Conservation (phyloP, 2,329 filamentous ascomycete species). For the Remersonia thermophila region DNA sequence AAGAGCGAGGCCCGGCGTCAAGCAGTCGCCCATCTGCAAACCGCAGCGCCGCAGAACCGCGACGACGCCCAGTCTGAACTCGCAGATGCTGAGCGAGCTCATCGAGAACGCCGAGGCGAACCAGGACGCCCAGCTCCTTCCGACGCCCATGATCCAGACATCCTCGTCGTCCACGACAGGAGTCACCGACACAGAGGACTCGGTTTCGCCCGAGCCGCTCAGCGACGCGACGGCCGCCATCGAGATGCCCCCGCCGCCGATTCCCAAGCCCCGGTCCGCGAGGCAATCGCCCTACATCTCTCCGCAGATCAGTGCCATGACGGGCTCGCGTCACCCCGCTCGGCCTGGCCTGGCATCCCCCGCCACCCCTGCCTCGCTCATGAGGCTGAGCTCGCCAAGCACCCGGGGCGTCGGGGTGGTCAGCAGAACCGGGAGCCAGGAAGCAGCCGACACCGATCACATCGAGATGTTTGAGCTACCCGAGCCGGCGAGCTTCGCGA, state of each 20-base stretch:
- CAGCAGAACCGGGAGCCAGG: conserved; percentile 22
- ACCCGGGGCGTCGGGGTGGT: conserved; percentile 33
- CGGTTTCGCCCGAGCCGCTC: conserved; percentile 50
- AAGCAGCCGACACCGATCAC: conserved; percentile 35
- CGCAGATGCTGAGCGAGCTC: conserved; percentile 43
- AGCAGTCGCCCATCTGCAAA: conserved; percentile 63
- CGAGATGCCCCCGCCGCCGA: conserved; percentile 51
- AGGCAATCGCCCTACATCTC: conserved; percentile 56
- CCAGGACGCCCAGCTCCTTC: conserved; percentile 26
- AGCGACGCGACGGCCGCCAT: conserved; percentile 28
- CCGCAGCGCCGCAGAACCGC: conserved; percentile 43
- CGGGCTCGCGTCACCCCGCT: conserved; percentile 15
- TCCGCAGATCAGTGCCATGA: conserved; percentile 33
- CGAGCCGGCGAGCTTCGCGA: conserved; percentile 47
- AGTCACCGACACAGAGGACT: conserved; percentile 50
- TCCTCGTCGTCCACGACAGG: conserved; percentile 26
- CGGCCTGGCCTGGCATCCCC: conserved; percentile 42
- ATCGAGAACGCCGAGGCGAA: conserved; percentile 30
- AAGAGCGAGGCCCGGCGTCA: conserved; percentile 40
- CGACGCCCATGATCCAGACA: conserved; percentile 18
- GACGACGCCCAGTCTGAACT: conserved; percentile 43
- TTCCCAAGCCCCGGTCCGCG: conserved; percentile 52
- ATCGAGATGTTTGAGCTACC: conserved; percentile 56
- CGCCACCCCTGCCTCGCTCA: conserved; percentile 78
- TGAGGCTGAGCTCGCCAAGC: conserved; percentile 55